Conservation (phyloP, 768 basidiomycete genomes). For the Hypholoma sublateritium region DNA sequence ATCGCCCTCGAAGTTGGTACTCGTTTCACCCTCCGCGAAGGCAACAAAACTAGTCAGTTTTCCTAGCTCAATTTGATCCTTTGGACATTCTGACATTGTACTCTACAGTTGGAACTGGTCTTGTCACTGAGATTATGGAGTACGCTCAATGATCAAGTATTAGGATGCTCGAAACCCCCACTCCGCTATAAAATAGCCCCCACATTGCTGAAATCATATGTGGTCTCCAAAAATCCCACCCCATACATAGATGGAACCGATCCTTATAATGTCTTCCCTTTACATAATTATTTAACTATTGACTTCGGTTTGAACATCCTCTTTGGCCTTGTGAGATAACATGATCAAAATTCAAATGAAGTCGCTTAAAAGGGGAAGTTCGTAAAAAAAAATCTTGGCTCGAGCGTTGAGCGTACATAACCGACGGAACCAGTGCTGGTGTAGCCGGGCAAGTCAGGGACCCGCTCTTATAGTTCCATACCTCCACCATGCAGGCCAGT, state of each 20-base stretch:
- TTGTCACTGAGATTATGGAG: slow-evolving; percentile 83
- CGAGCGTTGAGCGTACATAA: slow-evolving; percentile 7
- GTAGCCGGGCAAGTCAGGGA: neutral
- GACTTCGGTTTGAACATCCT: neutral
- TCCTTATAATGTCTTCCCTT: slow-evolving; percentile 9
- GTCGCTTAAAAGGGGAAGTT: slow-evolving; percentile 21
- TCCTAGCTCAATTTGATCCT: neutral
- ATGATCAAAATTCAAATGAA: neutral
- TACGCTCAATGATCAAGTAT: slow-evolving; percentile 15
- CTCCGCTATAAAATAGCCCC: neutral
- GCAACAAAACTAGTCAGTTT: slow-evolving; percentile 83
- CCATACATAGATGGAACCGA: neutral
- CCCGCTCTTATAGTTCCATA: slow-evolving; percentile 5
- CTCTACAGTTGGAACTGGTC: slow-evolving; percentile 82
- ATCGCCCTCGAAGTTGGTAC: slow-evolving; percentile 89
- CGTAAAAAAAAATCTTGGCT: slow-evolving; percentile 14
- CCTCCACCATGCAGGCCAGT: slow-evolving; percentile 37
- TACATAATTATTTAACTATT: slow-evolving; percentile 15
- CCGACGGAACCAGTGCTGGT: neutral
- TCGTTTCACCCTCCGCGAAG: slow-evolving; percentile 90
- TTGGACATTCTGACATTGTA: slow-evolving; percentile 1
- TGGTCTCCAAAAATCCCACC: neutral
- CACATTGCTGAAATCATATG: neutral
- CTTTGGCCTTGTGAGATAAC: neutral
- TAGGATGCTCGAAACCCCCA: neutral